Evolutionary conservation across 2,329 filamentous ascomycete species (phyloP), one percentile per base, ranked within the genome.

Genomic region (Aaosphaeria arxii): DNA sequence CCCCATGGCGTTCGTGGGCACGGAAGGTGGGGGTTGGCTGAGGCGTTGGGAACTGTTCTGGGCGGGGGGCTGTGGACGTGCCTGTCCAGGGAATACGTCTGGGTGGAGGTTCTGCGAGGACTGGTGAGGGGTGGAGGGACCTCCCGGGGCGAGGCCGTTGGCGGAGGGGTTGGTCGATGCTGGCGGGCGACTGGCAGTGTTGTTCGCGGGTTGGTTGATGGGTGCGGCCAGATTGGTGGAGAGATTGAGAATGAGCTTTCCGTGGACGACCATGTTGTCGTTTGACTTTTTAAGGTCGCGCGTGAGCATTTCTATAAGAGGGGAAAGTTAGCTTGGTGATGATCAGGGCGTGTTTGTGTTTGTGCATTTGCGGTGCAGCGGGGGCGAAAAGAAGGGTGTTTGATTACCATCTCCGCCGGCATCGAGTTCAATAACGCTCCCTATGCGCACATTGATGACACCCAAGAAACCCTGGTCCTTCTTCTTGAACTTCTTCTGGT

Each of bases 401-500:
- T 9, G n/a, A 9, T 36, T 80, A 97, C 94, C 92, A 76, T 97
- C 94, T 55, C 90, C 88, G 49, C 91, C 91, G 49, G 89, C 84
- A 54, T 89, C 86, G 56, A 99, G 77, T 69, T 96, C 92, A 60
- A 99, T 90, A 36, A 94, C 88, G 78, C 95, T 91, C 62, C 94
- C 94, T 58, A 99, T 87, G 50, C 91, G 87, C 62, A 99, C 88
- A 70, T 99, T 99, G 66, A 99, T 96, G 46, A 99, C 94, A 49
- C 94, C 94, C 5, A 99, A 80, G 68, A 99, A 99, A 6, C 94
- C 94, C 71, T 99, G 94, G 62, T 99, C 94, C 90, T 97, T 99
- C 84, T 99, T 99, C 81, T 99, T 99, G 77, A 99, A 99, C 77
- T 99, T 99, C 79, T 96, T 96, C 75, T 99, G 94, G 73, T 99